Percentiles rank a stretch among this genome's conserved stretches.
Evolutionary conservation across 306 rosid species (phyloP).

Genomic region (Canavalia gladiata): DNA sequence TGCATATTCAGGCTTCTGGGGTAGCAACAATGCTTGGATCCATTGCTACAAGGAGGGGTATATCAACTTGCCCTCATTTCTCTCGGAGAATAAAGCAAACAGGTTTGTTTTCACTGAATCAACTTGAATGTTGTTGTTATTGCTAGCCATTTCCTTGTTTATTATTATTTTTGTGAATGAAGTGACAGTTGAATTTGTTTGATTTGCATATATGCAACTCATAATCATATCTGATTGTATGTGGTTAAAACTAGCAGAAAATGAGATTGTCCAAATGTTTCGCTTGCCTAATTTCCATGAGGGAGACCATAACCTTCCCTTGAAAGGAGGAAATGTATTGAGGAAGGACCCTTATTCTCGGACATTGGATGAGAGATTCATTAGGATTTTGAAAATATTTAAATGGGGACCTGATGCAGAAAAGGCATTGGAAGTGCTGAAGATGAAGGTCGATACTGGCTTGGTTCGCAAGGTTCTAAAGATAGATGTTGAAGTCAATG

Average conservation of each 20-base stretch:
- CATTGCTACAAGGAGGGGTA: slow-evolving; percentile 57
- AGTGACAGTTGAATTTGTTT: slow-evolving; percentile 29
- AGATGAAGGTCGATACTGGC: slow-evolving; percentile 81
- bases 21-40: slow-evolving; percentile 54
- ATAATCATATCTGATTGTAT: slow-evolving; percentile 36
- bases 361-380: slow-evolving; percentile 85
- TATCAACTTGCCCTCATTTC: slow-evolving; percentile 67
- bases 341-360: slow-evolving; percentile 68
- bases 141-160: background rate
- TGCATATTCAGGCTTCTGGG: background rate
- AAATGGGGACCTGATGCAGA: slow-evolving; percentile 98
- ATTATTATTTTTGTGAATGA: background rate
- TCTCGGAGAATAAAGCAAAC: slow-evolving; percentile 82
- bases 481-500: slow-evolving; percentile 79
- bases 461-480: slow-evolving; percentile 80
- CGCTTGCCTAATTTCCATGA: slow-evolving; percentile 57
- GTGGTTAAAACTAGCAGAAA: slow-evolving; percentile 69
- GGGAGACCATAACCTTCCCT: slow-evolving; percentile 45
- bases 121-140: slow-evolving; percentile 14
- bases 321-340: slow-evolving; percentile 51
- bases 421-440: slow-evolving; percentile 89
- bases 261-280: slow-evolving; percentile 84
- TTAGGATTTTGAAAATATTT: slow-evolving; percentile 86
- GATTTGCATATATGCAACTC: slow-evolving; percentile 23
- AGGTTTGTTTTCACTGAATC: slow-evolving; percentile 49